These are phyloP conservation scores for Setaria italica DNA, from an alignment of 202 grass and related monocot genomes.

Conservation along the genomic window DNA sequence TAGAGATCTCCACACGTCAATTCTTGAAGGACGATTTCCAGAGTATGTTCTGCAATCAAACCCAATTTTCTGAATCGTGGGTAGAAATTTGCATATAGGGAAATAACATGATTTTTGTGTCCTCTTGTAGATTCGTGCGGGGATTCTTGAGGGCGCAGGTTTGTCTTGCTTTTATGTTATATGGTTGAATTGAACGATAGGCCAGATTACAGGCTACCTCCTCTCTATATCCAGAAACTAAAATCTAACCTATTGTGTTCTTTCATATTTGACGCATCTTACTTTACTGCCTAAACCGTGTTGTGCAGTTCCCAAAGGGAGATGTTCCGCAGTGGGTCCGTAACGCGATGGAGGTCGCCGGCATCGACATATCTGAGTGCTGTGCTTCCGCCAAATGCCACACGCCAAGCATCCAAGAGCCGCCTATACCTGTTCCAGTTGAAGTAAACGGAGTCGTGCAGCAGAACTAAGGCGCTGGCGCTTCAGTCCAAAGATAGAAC, in stretches of 20 bases:
- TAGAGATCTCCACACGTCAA: constrained; percentile 85
- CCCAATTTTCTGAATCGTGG: neutral
- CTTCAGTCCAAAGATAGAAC: neutral
- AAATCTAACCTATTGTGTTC: neutral
- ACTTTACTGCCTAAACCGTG: neutral
- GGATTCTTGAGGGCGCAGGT: constrained; percentile 85
- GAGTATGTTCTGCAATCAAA: constrained; percentile 59
- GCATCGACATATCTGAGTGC: constrained; percentile 85
- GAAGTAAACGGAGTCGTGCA: neutral
- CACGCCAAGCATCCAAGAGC: neutral
- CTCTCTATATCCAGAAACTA: neutral
- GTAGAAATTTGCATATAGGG: neutral
- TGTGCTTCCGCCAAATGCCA: constrained; percentile 52
- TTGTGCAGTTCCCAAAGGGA: constrained; percentile 79
- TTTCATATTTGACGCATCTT: neutral
- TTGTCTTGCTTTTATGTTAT: constrained; percentile 18
- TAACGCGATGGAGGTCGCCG: constrained; percentile 93
- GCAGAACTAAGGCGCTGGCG: neutral
- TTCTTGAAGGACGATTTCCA: constrained; percentile 83
- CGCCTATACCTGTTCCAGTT: neutral
- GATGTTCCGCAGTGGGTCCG: constrained; percentile 85
- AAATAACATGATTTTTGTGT: constrained; percentile 30
- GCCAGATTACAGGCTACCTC: neutral
- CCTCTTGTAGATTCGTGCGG: constrained; percentile 70
- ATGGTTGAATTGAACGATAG: neutral